These are phyloP conservation scores for Globisporangium solare DNA, from an alignment of 352 stramenopile species.

Conservation along the genomic window DNA sequence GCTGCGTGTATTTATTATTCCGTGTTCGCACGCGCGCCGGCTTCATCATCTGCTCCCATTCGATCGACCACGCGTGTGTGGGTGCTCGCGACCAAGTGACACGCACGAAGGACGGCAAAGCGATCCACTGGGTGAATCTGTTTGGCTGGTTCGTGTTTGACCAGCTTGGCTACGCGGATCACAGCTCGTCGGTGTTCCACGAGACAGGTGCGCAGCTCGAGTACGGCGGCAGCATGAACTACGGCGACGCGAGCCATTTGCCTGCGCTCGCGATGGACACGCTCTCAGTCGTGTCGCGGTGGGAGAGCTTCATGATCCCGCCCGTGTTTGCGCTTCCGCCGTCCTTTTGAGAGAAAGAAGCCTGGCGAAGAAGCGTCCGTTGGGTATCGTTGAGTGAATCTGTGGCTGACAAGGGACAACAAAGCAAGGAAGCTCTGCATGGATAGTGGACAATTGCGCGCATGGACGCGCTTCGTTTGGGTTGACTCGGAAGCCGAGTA, in stretches of 20 bases:
- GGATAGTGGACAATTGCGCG: no score
- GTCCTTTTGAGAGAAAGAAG: constrained; percentile 15
- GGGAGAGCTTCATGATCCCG: constrained; percentile 57
- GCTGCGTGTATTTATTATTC: constrained; percentile 68
- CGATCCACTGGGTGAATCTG: constrained; percentile 63
- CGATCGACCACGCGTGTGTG: constrained; percentile 24
- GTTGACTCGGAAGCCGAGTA: no score
- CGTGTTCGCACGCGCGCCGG: constrained; percentile 58
- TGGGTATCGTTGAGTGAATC: no score
- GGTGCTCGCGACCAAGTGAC: constrained; percentile 11
- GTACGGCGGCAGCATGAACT: constrained; percentile 65
- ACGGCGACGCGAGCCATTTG: constrained; percentile 43
- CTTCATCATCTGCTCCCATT: constrained; percentile 62
- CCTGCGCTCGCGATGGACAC: constrained; percentile 56
- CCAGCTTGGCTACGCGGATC: constrained; percentile 28
- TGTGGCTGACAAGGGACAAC: no score
- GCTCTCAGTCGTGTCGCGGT: constrained; percentile 57
- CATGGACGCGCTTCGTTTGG: no score
- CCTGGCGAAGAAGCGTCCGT: neutral
- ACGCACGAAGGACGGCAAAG: constrained; percentile 30
- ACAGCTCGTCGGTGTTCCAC: constrained; percentile 18
- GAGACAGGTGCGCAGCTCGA: constrained; percentile 51
- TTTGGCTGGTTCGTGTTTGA: constrained; percentile 72
- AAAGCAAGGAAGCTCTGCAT: no score
- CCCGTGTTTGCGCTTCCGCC: constrained; percentile 50